Conservation (phyloP, 2,329 filamentous ascomycete species). For the Venturia oleaginea region DNA sequence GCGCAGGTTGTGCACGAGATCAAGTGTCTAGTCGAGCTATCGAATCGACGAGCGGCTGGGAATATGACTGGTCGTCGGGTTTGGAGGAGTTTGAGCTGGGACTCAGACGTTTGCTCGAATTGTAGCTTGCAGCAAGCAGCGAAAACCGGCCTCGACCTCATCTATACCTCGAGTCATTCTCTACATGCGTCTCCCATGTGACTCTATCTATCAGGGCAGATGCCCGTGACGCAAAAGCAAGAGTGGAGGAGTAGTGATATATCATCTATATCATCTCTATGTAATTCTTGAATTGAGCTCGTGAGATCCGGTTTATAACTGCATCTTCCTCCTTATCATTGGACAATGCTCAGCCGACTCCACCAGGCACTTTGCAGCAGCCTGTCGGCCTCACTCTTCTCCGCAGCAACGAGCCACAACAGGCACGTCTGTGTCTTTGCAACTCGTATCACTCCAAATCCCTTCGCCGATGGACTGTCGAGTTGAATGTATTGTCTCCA, state of each 20-base stretch:
- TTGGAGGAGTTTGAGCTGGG: not conserved
- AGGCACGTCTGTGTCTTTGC: not conserved
- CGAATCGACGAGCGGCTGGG: not conserved
- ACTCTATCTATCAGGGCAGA: not conserved
- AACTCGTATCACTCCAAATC: not conserved
- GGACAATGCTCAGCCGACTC: not conserved
- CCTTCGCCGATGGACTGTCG: not conserved
- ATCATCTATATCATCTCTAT: not conserved
- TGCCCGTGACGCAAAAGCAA: not conserved
- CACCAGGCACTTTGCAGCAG: not conserved
- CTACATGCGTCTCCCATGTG: not conserved
- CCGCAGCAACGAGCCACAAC: not conserved
- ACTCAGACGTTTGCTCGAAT: not conserved
- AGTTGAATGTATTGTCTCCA: not conserved
- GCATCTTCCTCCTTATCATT: not conserved
- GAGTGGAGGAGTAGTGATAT: not conserved
- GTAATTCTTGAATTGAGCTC: not conserved
- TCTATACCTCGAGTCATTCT: not conserved
- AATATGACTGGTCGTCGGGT: not conserved
- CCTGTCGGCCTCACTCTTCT: not conserved
- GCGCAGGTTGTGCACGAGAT: not conserved
- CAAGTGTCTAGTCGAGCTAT: not conserved
- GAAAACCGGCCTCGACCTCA: slow-evolving; percentile 3
- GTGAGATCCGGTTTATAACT: not conserved
- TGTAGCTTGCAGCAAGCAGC: no score